A percentile compares a stretch with the other conserved stretches of the same genome.
Evolutionary conservation across 768 basidiomycete genomes (phyloP).

Genomic region (Termitomyces sp.): DNA sequence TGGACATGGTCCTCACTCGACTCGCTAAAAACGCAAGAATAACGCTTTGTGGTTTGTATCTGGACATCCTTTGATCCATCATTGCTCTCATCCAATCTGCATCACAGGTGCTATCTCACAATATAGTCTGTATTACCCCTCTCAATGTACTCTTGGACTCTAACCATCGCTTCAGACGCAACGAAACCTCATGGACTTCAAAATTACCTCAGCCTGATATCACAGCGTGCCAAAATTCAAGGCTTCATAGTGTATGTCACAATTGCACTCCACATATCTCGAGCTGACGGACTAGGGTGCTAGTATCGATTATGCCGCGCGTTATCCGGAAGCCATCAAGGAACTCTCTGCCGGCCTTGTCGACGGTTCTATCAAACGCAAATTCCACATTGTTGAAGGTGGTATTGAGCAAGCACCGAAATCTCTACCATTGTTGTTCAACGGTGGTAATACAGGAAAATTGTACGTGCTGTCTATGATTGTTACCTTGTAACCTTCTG

Average conservation of each 20-base stretch:
- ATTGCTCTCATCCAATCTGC: neutral
- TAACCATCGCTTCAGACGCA: conserved; percentile 39
- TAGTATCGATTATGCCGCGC: conserved; percentile 72
- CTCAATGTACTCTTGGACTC: neutral
- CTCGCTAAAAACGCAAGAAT: conserved; percentile 79
- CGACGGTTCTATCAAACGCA: conserved; percentile 73
- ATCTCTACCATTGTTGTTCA: conserved; percentile 70
- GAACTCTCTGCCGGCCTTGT: conserved; percentile 58
- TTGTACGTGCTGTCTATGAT: conserved; percentile 37
- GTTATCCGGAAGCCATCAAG: conserved; percentile 56
- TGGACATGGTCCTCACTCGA: conserved; percentile 73
- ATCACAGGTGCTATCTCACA: conserved; percentile 75
- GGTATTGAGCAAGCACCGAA: conserved; percentile 70
- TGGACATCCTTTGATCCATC: neutral
- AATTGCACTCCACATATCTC: neutral
- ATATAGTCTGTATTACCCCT: conserved; percentile 55
- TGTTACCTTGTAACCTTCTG: neutral
- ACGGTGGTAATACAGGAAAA: conserved; percentile 79
- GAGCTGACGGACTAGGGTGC: neutral
- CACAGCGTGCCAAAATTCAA: conserved; percentile 74
- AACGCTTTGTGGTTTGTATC: conserved; percentile 74
- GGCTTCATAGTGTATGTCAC: conserved; percentile 77
- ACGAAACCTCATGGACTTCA: conserved; percentile 63
- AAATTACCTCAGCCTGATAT: conserved; percentile 68
- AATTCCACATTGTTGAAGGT: conserved; percentile 76